Percentiles rank a stretch among this genome's conserved stretches.
Evolutionary conservation across 116 monocot species (phyloP).

Genomic region (Iris pallida): DNA sequence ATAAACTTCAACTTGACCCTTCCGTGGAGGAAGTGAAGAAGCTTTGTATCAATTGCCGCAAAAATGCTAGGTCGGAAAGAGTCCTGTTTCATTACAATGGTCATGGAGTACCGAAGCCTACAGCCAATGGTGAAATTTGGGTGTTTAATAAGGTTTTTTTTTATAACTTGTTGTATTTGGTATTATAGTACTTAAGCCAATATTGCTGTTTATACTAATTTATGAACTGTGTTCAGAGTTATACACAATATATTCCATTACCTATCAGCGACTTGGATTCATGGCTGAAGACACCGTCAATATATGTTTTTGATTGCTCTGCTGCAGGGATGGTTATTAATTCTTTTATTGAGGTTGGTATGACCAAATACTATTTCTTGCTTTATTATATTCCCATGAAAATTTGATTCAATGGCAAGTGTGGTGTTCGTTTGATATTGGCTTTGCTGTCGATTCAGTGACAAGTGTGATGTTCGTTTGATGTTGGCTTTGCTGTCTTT

Average conservation of each 20-base stretch:
- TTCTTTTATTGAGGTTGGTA: slow-evolving; percentile 73
- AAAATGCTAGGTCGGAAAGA: slow-evolving; percentile 90
- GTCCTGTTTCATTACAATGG: slow-evolving; percentile 98
- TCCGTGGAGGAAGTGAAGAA: slow-evolving; percentile 96
- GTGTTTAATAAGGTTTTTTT: slow-evolving; percentile 81
- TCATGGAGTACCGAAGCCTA: slow-evolving; percentile 96
- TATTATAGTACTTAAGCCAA: background rate
- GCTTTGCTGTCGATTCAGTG: too few species aligned
- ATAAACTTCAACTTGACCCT: slow-evolving; percentile 91
- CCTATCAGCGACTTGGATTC: slow-evolving; percentile 90
- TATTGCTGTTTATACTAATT: background rate
- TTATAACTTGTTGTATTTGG: background rate
- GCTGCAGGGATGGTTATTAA: slow-evolving; percentile 85
- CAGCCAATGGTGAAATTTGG: slow-evolving; percentile 96
- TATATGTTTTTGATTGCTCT: slow-evolving; percentile 97
- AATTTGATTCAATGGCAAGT: too few species aligned
- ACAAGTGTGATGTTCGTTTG: too few species aligned
- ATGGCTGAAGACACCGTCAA: slow-evolving; percentile 92
- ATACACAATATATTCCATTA: slow-evolving; percentile 95
- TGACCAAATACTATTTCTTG: too few species aligned
- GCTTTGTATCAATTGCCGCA: slow-evolving; percentile 78
- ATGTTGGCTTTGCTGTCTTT: background rate
- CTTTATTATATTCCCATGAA: too few species aligned
- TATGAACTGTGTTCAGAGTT: slow-evolving; percentile 46
- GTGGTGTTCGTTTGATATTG: too few species aligned